Conservation (phyloP, 1,284 basidiomycete species). For the Golubevia pallescens region DNA sequence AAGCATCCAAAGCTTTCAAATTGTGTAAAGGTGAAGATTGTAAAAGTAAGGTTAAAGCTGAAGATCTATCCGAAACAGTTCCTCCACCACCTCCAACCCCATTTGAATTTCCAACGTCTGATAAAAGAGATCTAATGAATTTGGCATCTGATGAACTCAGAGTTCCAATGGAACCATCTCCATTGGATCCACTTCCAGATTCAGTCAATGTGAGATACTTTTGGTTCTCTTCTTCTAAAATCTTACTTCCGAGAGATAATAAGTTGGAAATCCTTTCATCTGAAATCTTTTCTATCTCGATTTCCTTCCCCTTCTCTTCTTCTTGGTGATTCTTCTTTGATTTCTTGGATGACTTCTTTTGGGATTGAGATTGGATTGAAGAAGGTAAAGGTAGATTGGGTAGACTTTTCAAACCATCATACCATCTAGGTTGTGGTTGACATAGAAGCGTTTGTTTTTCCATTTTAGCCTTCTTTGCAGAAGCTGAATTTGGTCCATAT, state of each 20-base stretch:
- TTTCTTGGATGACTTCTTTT: background rate
- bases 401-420: no score
- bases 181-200: conserved; percentile 36
- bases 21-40: conserved; percentile 92
- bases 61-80: conserved; percentile 90
- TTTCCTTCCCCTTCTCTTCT: conserved; percentile 4
- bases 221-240: conserved; percentile 38
- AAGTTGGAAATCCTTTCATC: conserved; percentile 34
- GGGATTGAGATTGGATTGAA: no score
- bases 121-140: conserved; percentile 55
- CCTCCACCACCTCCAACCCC: conserved; percentile 67
- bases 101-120: conserved; percentile 14
- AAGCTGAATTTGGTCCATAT: no score
- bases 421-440: no score
- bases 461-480: no score
- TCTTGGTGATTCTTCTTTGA: conserved; percentile 3
- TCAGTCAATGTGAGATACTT: conserved; percentile 42
- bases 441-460: no score
- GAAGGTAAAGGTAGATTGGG: no score
- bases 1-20: conserved; percentile 72
- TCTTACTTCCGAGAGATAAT: conserved; percentile 32
- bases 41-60: conserved; percentile 87
- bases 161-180: conserved; percentile 38
- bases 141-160: conserved; percentile 50
- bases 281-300: background rate